Base-by-base conservation (phyloP, 192 early-diverging fungal genomes). In the Umbelopsis vinacea region DNA sequence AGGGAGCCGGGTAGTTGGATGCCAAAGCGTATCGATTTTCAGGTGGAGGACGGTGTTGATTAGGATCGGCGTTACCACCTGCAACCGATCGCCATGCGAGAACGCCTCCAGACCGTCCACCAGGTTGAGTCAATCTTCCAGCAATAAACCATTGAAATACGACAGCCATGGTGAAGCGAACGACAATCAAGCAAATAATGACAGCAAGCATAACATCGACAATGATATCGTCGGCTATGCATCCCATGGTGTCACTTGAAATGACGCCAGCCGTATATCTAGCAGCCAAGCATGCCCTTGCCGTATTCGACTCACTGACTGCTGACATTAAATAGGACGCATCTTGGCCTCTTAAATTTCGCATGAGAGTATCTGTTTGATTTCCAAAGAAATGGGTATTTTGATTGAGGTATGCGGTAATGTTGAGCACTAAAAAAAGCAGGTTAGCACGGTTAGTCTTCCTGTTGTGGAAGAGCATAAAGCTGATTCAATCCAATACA, bases 111-210 rank as follows among this genome's bases (percentile, higher is more conserved):
- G 67, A 68, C 2, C 67, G n/a, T 3, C 67, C 67, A 33, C 67
- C 67, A 37, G 67, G 67, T 19, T 46, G 60, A 9, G 92, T 91
- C 43, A 96, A 80, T 26, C 87, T 82, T 63, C 87, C 85, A 52
- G 88, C 88, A 73, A 91, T 67, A 53, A 91, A 85, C 81, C 88
- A 91, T 67, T 86, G 79, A 81, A 91, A 91, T 21, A 88, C 74
- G 8, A 89, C 83, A 12, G 90, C 90, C 90, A 91, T 91, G 46
- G 85, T 72, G 73, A 92, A 92, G 26, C 89, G 88, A 26, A 81
- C 84, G 69, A 91, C 78, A 69, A 91, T 85, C 37, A 91, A 84
- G 1, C 89, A 84, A 17, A 88, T 78, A 53, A 91, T 89, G n/a
- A 90, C 80, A 9, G 83, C 79, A 68, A 91, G 74, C 46, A 88